These are phyloP conservation scores for Discostella stelligera DNA, from an alignment of 352 stramenopile genomes.

Conservation along the genomic window DNA sequence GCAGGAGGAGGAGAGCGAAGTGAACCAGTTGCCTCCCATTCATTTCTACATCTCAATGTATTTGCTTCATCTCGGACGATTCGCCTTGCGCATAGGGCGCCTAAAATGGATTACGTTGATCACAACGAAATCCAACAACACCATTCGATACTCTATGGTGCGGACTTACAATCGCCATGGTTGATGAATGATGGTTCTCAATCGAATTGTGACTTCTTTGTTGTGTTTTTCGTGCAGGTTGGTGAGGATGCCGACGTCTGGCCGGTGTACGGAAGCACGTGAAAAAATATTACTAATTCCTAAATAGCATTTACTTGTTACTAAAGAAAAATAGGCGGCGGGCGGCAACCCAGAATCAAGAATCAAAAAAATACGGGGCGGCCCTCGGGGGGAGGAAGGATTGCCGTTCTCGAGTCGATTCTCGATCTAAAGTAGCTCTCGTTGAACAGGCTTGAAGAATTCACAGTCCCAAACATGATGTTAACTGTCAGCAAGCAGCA, in stretches of 20 bases:
- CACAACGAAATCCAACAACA: constrained; percentile 27
- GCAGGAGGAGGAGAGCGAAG: neutral
- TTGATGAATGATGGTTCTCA: constrained; percentile 34
- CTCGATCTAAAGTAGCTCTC: too few species aligned
- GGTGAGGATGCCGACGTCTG: neutral
- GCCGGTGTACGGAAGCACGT: too few species aligned
- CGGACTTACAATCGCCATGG: constrained; percentile 62
- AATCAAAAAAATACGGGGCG: neutral
- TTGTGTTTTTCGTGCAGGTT: neutral
- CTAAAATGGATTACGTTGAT: constrained; percentile 36
- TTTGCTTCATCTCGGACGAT: constrained; percentile 35
- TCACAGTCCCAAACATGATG: too few species aligned
- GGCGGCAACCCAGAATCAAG: too few species aligned
- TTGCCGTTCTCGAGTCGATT: neutral
- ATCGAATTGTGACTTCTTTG: neutral
- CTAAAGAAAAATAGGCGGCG: neutral
- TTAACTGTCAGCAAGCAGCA: too few species aligned
- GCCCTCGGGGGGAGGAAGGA: neutral
- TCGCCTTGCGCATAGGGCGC: constrained; percentile 30
- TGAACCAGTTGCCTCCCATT: constrained; percentile 1
- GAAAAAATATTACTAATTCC: neutral
- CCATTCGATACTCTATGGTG: constrained; percentile 18
- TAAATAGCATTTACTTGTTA: neutral
- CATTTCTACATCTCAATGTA: neutral
- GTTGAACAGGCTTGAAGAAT: too few species aligned